Conservation (phyloP, 2,329 filamentous ascomycete species). For the Mycosphaerella sp. region DNA sequence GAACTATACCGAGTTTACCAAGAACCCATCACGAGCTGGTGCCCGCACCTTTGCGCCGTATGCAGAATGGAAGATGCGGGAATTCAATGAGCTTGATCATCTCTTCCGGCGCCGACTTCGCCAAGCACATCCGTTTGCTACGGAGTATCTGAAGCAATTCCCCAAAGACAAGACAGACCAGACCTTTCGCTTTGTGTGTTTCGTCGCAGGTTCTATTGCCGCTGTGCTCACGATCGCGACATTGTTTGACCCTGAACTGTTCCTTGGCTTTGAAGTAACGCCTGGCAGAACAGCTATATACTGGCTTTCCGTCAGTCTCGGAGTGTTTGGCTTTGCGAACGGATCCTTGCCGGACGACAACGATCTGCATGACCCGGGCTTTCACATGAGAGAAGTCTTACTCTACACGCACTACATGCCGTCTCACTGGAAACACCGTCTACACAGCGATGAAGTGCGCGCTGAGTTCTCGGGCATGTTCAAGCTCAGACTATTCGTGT, state of each 20-base stretch:
- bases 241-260: slow-evolving; percentile 82
- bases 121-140: slow-evolving; percentile 92
- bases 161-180: slow-evolving; percentile 92
- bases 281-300: slow-evolving; percentile 83
- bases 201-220: slow-evolving; percentile 78
- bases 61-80: slow-evolving; percentile 96
- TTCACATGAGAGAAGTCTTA: slow-evolving; percentile 79
- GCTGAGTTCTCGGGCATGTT: slow-evolving; percentile 85
- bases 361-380: slow-evolving; percentile 84
- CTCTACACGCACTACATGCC: slow-evolving; percentile 91
- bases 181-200: slow-evolving; percentile 74
- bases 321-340: slow-evolving; percentile 75
- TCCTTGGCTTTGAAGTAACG: slow-evolving; percentile 87
- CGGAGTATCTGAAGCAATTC: slow-evolving; percentile 89
- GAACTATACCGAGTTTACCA: slow-evolving; percentile 96
- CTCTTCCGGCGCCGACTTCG: slow-evolving; percentile 83
- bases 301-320: slow-evolving; percentile 76
- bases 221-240: slow-evolving; percentile 80
- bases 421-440: slow-evolving; percentile 74
- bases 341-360: slow-evolving; percentile 80
- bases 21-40: slow-evolving; percentile 81
- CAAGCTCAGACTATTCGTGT: slow-evolving; percentile 86
- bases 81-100: slow-evolving; percentile 95
- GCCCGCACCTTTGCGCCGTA: slow-evolving; percentile 86
- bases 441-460: slow-evolving; percentile 94